Base-by-base conservation (phyloP, 176 grass and related monocot species). In the Lolium rigidum region DNA sequence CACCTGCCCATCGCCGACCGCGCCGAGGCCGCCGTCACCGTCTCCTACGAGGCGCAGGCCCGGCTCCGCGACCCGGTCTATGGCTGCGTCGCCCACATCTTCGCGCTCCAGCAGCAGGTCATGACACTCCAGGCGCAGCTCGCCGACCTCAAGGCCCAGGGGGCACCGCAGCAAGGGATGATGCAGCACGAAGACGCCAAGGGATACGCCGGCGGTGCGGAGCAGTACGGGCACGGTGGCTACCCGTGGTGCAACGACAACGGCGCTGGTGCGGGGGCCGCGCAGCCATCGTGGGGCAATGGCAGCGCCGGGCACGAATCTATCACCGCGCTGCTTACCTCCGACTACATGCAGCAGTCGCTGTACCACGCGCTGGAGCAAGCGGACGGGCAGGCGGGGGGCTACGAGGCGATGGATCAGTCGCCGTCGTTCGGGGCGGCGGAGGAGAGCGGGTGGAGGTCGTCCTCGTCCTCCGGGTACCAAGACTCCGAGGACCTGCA, bases 71-170 rank as follows among this genome's bases (percentile, higher is more conserved):
- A 98, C 77, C 96, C 96, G 62, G 90, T 98, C 77, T 98, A 98
- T 41, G 96, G 96, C 31, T 98, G 96, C 87, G 93, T 98, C 49
- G 90, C 96, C 20, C 96, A 98, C 76, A 95, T 98, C 80, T 98
- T 98, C 81, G 93, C 96, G 17, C 93, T 98, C 73, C 96, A 98
- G 80, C 96, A 98, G 66, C 93, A 98, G 96, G 96, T 98, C 37
- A 93, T 98, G 90, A 95, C 88, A 52, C 88, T 98, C 20, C 96
- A 98, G 82, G 91, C 93, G 48, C 96, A 98, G 83, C 86, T 98
- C 78, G 88, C 86, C 20, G 93, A 90, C 79, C 93, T 98, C 38
- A 94, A 95, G 82, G 81, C 86, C 43, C 93, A 95, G 77, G 89
- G 84, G 39, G 68, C 82, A 17, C 89, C 92, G 81, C 88, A 88